Percentiles rank a stretch among this genome's conserved stretches.
These are phyloP conservation scores for Blastomyces percursus DNA, from an alignment of 2,329 filamentous ascomycete species.

Conservation along the genomic window DNA sequence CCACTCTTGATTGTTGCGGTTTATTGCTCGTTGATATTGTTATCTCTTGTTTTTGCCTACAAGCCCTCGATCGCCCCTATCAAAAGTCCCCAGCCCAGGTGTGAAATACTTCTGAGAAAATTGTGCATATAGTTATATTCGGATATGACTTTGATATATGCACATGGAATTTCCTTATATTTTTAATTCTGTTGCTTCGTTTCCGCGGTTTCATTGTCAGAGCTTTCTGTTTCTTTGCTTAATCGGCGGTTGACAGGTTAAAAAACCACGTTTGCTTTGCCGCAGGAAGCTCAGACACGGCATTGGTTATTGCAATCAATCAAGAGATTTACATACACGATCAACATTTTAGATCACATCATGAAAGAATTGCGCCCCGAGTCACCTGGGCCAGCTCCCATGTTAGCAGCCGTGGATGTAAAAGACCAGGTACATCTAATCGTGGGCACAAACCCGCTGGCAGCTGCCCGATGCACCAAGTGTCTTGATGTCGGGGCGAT, in stretches of 20 bases:
- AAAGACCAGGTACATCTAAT: slow-evolving; percentile 59
- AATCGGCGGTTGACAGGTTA: neutral
- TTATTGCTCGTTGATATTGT: neutral
- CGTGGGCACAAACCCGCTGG: slow-evolving; percentile 74
- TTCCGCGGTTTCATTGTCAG: neutral
- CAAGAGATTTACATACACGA: too few species aligned
- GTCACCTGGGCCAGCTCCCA: slow-evolving; percentile 3
- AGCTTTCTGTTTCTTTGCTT: neutral
- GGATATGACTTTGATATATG: neutral
- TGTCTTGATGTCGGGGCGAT: slow-evolving; percentile 71
- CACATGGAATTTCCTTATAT: neutral
- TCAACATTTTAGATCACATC: neutral
- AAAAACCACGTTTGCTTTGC: too few species aligned
- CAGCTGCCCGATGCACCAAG: slow-evolving; percentile 69
- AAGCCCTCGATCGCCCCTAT: neutral
- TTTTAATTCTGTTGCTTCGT: neutral
- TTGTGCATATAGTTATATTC: neutral
- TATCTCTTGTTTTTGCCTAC: neutral
- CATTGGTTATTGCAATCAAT: too few species aligned
- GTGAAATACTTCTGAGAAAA: neutral
- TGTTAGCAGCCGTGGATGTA: slow-evolving; percentile 33
- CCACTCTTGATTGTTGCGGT: neutral
- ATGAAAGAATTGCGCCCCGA: slow-evolving; percentile 5
- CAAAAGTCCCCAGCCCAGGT: neutral
- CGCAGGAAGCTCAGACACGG: too few species aligned